Base-by-base conservation (phyloP, 768 basidiomycete genomes). In the Rhizopogon rudus region DNA sequence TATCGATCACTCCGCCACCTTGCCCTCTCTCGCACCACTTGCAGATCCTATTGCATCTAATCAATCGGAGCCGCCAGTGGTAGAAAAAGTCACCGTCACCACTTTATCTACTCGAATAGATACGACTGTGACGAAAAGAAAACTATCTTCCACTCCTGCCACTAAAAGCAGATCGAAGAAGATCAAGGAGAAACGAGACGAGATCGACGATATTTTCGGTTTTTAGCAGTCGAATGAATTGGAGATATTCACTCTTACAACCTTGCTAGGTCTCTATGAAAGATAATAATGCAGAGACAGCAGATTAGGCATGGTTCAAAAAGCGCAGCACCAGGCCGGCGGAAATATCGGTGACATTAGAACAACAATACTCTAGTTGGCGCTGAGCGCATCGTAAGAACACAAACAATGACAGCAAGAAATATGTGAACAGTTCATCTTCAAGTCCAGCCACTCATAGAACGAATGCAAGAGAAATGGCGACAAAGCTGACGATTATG, bases 121-220 rank as follows among this genome's bases (percentile, higher is more conserved):
- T 4, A 37, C 14, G 22, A 6, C 14, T 37, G 20, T 16, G 20
- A 37, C 33, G 25, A 53, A 39, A 52, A 16, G 54, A 10, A 57
- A 39, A 16, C 41, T 40, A 13, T 9, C 12, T 3, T 28, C 46
- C 17, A 16, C 54, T 56, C 13, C 29, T 50, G 7, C 39, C 20
- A n/a, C 25, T n/a, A 28, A 42, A 31, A 33, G 6, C 44, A 52
- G 33, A 22, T 33, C 43, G 7, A 76, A 71, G 58, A 73, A 68
- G 56, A 74, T 72, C 59, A 74, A 69, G 64, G 69, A 65, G 56
- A 68, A 65, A 42, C 71, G 61, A 52, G 78, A 88, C 59, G 86
- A 86, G 62, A 88, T 88, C 39, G 86, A 88, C 59, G 79, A 78
- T n/a, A 87, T 88, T 20, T 87, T 87, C 64, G 81, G 78, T 0